phyloP scores from a whole-genome alignment of 2,329 filamentous ascomycete genomes.

The Diaporthe velutina region DNA sequence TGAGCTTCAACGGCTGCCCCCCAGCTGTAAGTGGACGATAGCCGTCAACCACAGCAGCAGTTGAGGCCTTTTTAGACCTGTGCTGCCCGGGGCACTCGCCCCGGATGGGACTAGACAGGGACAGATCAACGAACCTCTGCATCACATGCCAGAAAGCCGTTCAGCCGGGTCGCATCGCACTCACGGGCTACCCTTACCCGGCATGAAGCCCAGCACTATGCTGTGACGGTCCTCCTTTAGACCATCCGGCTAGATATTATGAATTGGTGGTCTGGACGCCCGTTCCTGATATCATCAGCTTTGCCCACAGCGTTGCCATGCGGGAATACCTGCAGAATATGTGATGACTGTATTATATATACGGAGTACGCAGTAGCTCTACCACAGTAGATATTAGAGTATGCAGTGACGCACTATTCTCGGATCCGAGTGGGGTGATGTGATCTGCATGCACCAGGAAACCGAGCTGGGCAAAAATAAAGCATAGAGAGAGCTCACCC shows the following conservation, averaged over 20 bases:
- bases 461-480: not conserved
- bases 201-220: not conserved
- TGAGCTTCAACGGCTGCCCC: not conserved
- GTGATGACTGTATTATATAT: not conserved
- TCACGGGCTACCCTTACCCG: not conserved
- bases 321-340: not conserved
- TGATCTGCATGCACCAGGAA: constrained; percentile 3
- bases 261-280: not conserved
- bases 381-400: not conserved
- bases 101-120: constrained; percentile 9
- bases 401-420: not conserved
- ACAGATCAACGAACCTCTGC: constrained; percentile 12
- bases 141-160: constrained; percentile 29
- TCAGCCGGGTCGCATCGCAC: not conserved
- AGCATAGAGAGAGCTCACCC: constrained; percentile 2
- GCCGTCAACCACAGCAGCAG: not conserved
- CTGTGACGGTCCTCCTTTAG: not conserved
- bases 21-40: not conserved
- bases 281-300: not conserved
- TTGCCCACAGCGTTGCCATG: not conserved
- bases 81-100: constrained; percentile 2
- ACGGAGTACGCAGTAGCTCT: not conserved
- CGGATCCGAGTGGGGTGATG: constrained; percentile 7
- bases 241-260: not conserved
- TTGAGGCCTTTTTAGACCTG: constrained; percentile 13